These are phyloP conservation scores for Corylus americana DNA, from an alignment of 306 rosid genomes.

Conservation along the genomic window DNA sequence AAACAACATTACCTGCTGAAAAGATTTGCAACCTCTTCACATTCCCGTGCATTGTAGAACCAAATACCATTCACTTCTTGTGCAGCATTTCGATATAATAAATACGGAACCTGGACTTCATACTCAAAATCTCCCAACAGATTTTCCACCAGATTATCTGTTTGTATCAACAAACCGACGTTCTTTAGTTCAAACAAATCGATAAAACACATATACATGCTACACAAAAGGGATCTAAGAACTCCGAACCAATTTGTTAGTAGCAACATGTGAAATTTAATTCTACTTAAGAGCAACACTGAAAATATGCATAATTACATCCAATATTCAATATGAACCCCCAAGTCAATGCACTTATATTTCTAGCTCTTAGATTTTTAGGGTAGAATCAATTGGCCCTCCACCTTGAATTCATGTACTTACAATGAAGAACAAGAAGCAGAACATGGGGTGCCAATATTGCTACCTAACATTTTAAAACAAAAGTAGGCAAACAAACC, in stretches of 20 bases:
- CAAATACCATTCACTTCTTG: constrained; percentile 74
- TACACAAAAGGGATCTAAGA: constrained; percentile 14
- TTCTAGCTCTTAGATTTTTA: not conserved
- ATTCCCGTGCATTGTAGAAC: constrained; percentile 59
- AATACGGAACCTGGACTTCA: constrained; percentile 63
- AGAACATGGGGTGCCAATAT: constrained; percentile 6
- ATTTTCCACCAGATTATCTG: constrained; percentile 71
- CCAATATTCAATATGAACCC: not conserved
- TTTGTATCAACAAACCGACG: constrained; percentile 19
- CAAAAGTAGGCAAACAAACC: not conserved
- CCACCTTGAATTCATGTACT: constrained; percentile 6
- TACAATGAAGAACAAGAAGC: constrained; percentile 19
- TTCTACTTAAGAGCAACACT: not conserved
- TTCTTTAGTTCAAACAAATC: constrained; percentile 2
- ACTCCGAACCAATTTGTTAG: not conserved
- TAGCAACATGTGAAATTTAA: not conserved
- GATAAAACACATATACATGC: constrained; percentile 17
- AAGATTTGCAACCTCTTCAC: constrained; percentile 67
- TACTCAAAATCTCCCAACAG: constrained; percentile 65
- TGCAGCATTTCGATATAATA: constrained; percentile 60
- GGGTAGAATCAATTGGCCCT: not conserved
- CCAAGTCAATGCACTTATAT: not conserved
- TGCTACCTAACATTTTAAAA: constrained; percentile 14
- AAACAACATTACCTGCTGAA: constrained; percentile 51
- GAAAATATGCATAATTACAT: not conserved